phyloP scores from a whole-genome alignment of 2,329 filamentous ascomycete species.

The Diplodia sapinea region DNA sequence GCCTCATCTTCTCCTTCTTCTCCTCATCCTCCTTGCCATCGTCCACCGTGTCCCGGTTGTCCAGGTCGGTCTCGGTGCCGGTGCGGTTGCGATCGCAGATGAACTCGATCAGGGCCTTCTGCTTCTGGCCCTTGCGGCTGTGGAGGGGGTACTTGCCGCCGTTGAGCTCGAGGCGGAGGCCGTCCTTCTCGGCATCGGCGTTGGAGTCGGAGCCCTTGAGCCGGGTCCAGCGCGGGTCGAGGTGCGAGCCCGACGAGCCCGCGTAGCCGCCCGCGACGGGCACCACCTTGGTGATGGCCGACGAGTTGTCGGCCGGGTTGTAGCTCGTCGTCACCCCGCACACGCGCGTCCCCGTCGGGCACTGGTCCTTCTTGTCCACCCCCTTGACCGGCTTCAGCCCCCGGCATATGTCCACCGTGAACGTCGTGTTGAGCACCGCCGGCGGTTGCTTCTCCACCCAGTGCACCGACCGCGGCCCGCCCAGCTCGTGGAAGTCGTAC shows the following conservation, averaged over 20 bases:
- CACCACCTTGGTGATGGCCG: slow-evolving; percentile 63
- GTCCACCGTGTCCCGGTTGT: slow-evolving; percentile 45
- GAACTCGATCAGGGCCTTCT: slow-evolving; percentile 84
- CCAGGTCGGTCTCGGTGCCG: slow-evolving; percentile 52
- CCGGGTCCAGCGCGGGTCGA: slow-evolving; percentile 70
- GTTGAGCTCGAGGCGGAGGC: slow-evolving; percentile 71
- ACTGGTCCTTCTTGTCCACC: slow-evolving; percentile 63
- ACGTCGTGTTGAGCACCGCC: slow-evolving; percentile 73
- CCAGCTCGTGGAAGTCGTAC: slow-evolving; percentile 69
- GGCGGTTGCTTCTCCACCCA: slow-evolving; percentile 55
- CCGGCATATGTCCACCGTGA: slow-evolving; percentile 78
- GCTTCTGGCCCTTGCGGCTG: slow-evolving; percentile 59
- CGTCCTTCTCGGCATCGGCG: slow-evolving; percentile 71
- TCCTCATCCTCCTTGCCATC: slow-evolving; percentile 46
- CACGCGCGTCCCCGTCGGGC: slow-evolving; percentile 72
- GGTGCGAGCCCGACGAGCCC: slow-evolving; percentile 48
- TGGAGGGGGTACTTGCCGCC: slow-evolving; percentile 60
- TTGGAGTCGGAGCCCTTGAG: slow-evolving; percentile 70
- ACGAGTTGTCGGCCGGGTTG: slow-evolving; percentile 55
- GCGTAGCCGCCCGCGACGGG: slow-evolving; percentile 71
- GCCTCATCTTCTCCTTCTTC: slow-evolving; percentile 39
- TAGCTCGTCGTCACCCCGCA: slow-evolving; percentile 73
- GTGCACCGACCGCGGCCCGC: slow-evolving; percentile 72
- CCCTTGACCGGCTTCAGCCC: slow-evolving; percentile 68
- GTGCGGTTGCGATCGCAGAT: slow-evolving; percentile 75